Base-by-base conservation (phyloP, 805 yeast genomes). In the Schwanniomyces polymorphus region DNA sequence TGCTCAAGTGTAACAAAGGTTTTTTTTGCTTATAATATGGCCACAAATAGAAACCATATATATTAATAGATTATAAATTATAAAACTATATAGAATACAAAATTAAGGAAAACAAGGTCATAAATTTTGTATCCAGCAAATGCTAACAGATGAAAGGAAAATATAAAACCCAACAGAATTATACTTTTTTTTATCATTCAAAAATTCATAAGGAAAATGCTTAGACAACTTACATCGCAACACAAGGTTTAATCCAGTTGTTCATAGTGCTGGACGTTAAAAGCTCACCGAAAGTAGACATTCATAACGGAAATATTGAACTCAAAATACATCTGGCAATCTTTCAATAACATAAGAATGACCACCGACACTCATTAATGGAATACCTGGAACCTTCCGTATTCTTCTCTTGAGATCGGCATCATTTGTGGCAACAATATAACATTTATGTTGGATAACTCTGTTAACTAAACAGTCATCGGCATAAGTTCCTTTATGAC, bases 391-490 rank as follows among this genome's bases (percentile, higher is more conserved):
- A 25, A 94, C 90, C 67, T 94, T 94, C 72, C 99, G 81, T 27
- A 94, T 81, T 67, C 99, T 80, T 61, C 97, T 84, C 64, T 94
- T 94, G 63, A 94, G 74, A 58, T 92, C 98, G 11, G 97, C 97
- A 83, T 94, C 99, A 64, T 92, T 94, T 1, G 98, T 92, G 42
- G 99, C 99, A 31, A 94, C 97, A 46, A 94, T 91, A 61, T 83
- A 94, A 69, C 99, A 94, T 65, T 94, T 94, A 71, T 94, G 98
- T 61, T 92, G 97, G 65, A 92, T 79, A 6, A 94, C 96, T 57
- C 99, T 78, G 64, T 87, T 84, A 14, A 94, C 98, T 7, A 94
- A 65, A 67, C 99, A 94, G 68, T 94, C 99, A 82, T 94, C 99
- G 26, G 99, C 99, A 74, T 94, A 94, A 0, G 97, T 92, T 27